These are phyloP conservation scores for Prunus mongolica DNA, from an alignment of 306 rosid species.

Conservation along the genomic window DNA sequence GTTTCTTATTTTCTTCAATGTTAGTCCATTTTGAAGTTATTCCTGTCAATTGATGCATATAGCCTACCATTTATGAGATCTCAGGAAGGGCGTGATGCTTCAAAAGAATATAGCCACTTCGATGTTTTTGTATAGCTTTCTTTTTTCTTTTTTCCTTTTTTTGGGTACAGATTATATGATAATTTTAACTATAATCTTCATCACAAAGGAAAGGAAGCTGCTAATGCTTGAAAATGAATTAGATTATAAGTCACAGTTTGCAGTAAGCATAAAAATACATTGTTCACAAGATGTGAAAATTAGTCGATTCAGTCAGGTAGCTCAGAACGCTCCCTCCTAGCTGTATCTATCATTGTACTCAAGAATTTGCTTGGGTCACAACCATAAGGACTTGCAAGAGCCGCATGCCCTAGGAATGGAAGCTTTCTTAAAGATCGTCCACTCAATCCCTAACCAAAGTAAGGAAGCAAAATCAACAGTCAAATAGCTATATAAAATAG, in stretches of 20 bases:
- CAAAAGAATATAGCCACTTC: neutral
- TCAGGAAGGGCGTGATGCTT: too few relatives aligned
- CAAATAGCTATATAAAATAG: neutral
- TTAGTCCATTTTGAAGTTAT: neutral
- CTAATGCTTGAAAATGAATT: neutral
- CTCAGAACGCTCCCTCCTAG: conserved; percentile 76
- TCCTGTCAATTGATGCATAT: neutral
- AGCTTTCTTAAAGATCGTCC: conserved; percentile 93
- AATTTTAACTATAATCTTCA: neutral
- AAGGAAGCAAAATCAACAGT: neutral
- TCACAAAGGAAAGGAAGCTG: neutral
- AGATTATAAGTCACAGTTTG: neutral
- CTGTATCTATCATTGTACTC: conserved; percentile 70
- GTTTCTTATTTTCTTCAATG: neutral
- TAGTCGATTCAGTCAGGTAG: conserved; percentile 59
- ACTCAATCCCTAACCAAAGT: conserved; percentile 67
- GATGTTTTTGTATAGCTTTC: neutral
- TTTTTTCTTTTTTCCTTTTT: neutral
- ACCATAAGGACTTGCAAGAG: conserved; percentile 58
- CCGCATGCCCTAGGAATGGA: conserved; percentile 85
- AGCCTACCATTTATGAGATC: neutral
- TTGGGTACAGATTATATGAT: neutral
- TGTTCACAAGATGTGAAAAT: conserved; percentile 11
- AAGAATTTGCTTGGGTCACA: conserved; percentile 70
- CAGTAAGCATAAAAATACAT: neutral